Base-by-base conservation (phyloP, 2,329 filamentous ascomycete genomes). In the Penicillium occitanis region DNA sequence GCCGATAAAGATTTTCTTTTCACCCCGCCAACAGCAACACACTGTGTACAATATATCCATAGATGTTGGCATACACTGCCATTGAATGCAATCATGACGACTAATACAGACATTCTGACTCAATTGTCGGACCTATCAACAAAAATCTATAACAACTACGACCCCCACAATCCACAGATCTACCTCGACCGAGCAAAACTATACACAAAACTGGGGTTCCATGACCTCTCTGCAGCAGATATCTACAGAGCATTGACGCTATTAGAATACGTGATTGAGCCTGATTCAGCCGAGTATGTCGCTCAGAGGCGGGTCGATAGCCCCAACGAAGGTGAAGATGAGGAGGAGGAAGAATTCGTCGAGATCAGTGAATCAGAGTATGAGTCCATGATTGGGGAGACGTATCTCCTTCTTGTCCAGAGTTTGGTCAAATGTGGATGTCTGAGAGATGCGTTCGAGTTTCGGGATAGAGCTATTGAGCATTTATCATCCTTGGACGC, bases 161-260 rank as follows among this genome's bases (percentile, higher is more conserved):
- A 78, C 57, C 77, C 79, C 1, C 79, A 82, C 70, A 80, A 81
- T 64, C 78, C 78, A 6, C 71, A 76, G 42, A 70, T 74, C 4
- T 76, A 81, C 67, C 73, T 82, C 13, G 71, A 76, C 33, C 87
- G 93, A 37, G 92, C 92, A 28, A 80, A 86, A 40, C 82, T 90
- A 50, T 88, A 97, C 77, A 85, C 88, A 17, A 82, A 87, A 55
- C 84, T 97, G 57, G 91, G 88, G 44, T 98, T 97, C 77, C 92
- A 92, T 0, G 95, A 99, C 76, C 86, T 99, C 46, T 93, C 93
- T 5, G 89, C 90, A 11, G 92, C 92, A 40, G 93, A 97, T 81
- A 92, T 92, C 5, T 98, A 98, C 76, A 90, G 91, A 64, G 93
- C 93, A 0, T 84, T 98, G n/a, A 86, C 97, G 3, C 82, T 99